Evolutionary conservation across 345 rosid species (phyloP), one percentile per base, ranked within the genome.

Genomic region (Arabis hirsuta): DNA sequence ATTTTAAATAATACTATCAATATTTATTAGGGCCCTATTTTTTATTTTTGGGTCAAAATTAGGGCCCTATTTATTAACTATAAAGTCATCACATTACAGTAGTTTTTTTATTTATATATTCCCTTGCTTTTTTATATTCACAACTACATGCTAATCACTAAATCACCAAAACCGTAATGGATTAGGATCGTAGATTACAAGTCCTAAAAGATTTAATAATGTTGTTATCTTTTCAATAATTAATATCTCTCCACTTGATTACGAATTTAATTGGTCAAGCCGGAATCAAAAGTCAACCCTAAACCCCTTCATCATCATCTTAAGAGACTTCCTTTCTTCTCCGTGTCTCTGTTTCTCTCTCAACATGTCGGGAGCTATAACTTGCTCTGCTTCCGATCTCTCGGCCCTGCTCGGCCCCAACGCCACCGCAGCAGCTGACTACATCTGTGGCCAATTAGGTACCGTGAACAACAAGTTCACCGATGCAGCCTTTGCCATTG

Each of bases 401-500:
- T 76, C 88, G 39, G 55, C 42, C 58, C 24, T 83, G 32, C 65
- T 90, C 11, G 94, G 95, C 48, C 67, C 90, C 24, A 85, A 82
- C 84, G 42, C 84, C 60, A 74, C 86, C 58, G 84, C 66, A 0
- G 91, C 89, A 4, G 97, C 95, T 2, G 47, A 55, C 36, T 83
- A 76, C 76, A 85, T 90, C 71, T 90, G 96, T 82, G 38, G 63
- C 50, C 81, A 73, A 0, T 44, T 87, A 66, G 29, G 20, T n/a
- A 5, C 65, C 67, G 56, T 72, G 46, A 20, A 56, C 48, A 22
- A 48, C 43, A 78, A 32, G 54, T 81, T 85, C 82, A 6, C 26
- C 3, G 92, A 84, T 77, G 71, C 92, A 7, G 20, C 74, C 42
- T 85, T 5, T 26, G 96, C 97, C 36, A 68, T 88, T 13, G 90